A percentile compares a stretch with the other conserved stretches of the same genome.
Conservation (phyloP, 768 basidiomycete genomes). For the Phanerochaete sordida region DNA sequence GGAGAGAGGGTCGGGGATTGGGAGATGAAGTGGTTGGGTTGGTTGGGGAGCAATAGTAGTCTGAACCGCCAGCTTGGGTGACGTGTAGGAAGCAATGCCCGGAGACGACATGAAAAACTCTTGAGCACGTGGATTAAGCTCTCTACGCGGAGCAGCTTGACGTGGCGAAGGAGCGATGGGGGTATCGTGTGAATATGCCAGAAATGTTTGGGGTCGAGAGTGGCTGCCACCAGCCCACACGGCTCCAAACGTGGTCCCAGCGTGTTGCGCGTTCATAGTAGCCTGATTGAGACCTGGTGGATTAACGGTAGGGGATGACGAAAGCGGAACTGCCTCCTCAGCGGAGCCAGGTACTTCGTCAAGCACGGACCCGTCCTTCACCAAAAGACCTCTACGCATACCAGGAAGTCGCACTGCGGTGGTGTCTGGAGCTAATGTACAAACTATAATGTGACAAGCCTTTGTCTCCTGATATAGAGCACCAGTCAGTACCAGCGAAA, state of each 20-base stretch:
- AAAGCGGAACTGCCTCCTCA: background rate
- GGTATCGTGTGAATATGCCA: background rate
- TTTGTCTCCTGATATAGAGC: background rate
- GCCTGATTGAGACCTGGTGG: background rate
- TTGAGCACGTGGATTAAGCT: background rate
- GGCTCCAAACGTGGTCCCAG: background rate
- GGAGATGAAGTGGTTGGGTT: background rate
- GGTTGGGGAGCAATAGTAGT: background rate
- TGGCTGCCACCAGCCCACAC: background rate
- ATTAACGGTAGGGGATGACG: background rate
- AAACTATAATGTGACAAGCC: background rate
- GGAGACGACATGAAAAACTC: background rate
- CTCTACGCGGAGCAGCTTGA: background rate
- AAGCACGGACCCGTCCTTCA: background rate
- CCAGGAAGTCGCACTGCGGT: background rate
- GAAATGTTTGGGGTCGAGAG: background rate
- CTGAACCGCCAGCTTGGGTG: background rate
- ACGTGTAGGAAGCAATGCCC: background rate
- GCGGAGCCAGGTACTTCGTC: background rate
- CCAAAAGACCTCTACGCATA: background rate
- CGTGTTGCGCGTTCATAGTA: background rate
- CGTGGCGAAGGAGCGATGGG: background rate
- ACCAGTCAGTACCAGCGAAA: background rate
- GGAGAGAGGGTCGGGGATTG: background rate
- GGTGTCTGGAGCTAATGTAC: background rate